Evolutionary conservation across 768 basidiomycete genomes (phyloP), one percentile per base, ranked within the genome.

Genomic region (Russula emetica): DNA sequence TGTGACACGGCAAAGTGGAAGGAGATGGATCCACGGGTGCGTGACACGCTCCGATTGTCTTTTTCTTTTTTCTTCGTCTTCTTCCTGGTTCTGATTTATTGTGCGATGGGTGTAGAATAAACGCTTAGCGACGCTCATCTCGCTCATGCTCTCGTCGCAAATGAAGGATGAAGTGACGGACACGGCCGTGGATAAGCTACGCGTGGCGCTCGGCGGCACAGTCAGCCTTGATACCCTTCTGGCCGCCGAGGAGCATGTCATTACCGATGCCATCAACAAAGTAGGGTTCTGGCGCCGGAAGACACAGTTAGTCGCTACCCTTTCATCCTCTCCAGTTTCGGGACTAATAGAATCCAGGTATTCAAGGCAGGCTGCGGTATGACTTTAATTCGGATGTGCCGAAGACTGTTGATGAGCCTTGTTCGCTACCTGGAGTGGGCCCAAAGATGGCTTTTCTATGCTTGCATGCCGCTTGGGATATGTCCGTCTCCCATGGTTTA

Each of bases 391-490:
- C 87, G 2, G 94, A 98, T 64, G 87, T 98, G 0, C 96, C 96
- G 0, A 85, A 88, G 72, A 94, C 92, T 0, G 85, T 88, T 3
- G 94, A 94, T 42, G 92, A 91, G 45, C 78, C 98, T 10, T 92
- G 93, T 68, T 88, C 88, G 5, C 75, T 98, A 14, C 86, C 86
- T 2, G 96, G 96, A 0, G 94, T 98, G 0, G 96, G 96, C 0
- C 96, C 94, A 0, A 98, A 99, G 74, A 97, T 98, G 94, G 92
- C 92, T 0, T 96, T 92, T 75, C 73, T 97, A 40, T 78, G 85
- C 2, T 78, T 96, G 2, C 93, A 94, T 68, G 82, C 83, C 30
- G 93, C 92, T 1, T 96, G 92, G 92, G 82, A 88, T 67, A 66
- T 92, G 89, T 91, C 70, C 60, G 86, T 71, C 26, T 63, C 26